Conservation (phyloP, 345 rosid genomes). For the Gossypium turneri region DNA sequence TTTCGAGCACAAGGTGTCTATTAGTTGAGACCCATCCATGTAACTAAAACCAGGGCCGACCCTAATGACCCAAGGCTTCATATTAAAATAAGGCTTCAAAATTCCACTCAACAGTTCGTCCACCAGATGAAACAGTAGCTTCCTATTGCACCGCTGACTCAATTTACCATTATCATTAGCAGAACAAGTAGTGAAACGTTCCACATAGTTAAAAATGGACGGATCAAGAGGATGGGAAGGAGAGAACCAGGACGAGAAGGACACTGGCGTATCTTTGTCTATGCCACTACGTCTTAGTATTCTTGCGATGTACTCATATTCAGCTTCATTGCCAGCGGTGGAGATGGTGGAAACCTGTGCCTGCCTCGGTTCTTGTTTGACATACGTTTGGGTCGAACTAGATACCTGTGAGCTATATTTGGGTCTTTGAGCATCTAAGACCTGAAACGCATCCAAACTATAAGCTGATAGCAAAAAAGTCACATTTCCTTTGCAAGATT, state of each 20-base stretch:
- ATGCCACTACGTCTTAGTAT: slow-evolving; percentile 51
- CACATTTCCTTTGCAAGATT: not conserved
- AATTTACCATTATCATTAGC: slow-evolving; percentile 16
- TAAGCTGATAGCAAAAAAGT: not conserved
- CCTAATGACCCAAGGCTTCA: slow-evolving; percentile 46
- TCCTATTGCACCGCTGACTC: slow-evolving; percentile 52
- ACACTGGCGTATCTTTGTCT: slow-evolving; percentile 42
- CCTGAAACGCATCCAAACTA: slow-evolving; percentile 1
- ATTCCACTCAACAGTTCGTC: slow-evolving; percentile 63
- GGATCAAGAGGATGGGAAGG: slow-evolving; percentile 70
- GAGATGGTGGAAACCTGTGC: slow-evolving; percentile 14
- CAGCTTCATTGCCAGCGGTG: slow-evolving; percentile 23
- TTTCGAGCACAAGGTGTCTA: slow-evolving; percentile 30
- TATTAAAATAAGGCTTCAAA: slow-evolving; percentile 46
- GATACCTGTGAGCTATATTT: slow-evolving; percentile 50
- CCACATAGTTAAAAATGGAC: slow-evolving; percentile 57
- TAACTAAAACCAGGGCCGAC: not conserved
- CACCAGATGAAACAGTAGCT: slow-evolving; percentile 54
- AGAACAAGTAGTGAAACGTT: slow-evolving; percentile 25
- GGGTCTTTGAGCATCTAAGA: slow-evolving; percentile 31
- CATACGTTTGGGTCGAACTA: slow-evolving; percentile 56
- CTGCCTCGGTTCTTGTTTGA: slow-evolving; percentile 30
- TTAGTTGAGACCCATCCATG: slow-evolving; percentile 42
- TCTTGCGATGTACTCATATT: slow-evolving; percentile 53
- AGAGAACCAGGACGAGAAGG: slow-evolving; percentile 56